These are phyloP conservation scores for Colletotrichum acutatum DNA, from an alignment of 2,329 filamentous ascomycete genomes.

Conservation along the genomic window DNA sequence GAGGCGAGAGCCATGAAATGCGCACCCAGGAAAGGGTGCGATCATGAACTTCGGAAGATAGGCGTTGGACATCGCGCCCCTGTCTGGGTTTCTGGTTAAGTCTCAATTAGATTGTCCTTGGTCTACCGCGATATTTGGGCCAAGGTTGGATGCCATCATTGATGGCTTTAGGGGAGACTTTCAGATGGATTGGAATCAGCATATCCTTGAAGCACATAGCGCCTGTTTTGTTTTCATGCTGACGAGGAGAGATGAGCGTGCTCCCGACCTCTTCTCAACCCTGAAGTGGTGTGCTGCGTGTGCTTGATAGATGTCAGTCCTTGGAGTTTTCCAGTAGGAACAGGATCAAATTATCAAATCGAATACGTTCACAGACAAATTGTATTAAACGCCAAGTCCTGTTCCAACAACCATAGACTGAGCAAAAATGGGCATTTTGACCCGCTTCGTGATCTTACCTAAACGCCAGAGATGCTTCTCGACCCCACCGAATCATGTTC, in stretches of 20 bases:
- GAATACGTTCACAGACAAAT: not conserved
- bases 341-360: not conserved
- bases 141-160: not conserved
- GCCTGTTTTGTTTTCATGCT: not conserved
- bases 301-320: not conserved
- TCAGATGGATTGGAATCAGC: not conserved
- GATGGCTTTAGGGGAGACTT: not conserved
- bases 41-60: not conserved
- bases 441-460: conserved; percentile 30
- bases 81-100: not conserved
- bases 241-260: not conserved
- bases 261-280: not conserved
- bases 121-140: not conserved
- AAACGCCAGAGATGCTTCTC: conserved; percentile 33
- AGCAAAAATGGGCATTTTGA: conserved; percentile 11
- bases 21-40: not conserved
- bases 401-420: not conserved
- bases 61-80: not conserved
- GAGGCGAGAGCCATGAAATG: conserved; percentile 22
- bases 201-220: not conserved
- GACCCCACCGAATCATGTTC: conserved; percentile 9
- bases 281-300: not conserved
- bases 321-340: not conserved
- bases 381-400: conserved; percentile 5
- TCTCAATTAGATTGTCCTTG: not conserved